phyloP scores from a whole-genome alignment of 2,329 filamentous ascomycete species.

The Hysterium pulicare region DNA sequence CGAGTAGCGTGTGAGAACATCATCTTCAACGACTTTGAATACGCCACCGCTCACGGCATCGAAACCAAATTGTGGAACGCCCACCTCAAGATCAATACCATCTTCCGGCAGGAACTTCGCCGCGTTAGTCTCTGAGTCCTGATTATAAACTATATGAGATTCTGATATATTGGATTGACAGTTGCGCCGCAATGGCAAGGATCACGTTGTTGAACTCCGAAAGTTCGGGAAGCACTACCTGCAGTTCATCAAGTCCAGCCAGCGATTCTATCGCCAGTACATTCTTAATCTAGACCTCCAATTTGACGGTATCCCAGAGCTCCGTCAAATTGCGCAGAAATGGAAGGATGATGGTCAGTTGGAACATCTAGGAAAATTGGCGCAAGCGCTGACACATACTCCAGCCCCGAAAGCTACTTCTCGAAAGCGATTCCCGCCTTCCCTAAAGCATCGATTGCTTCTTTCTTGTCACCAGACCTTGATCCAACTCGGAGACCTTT shows the following conservation, averaged over 20 bases:
- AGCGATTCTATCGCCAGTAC: slow-evolving; percentile 83
- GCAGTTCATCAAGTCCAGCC: slow-evolving; percentile 80
- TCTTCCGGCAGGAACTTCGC: slow-evolving; percentile 69
- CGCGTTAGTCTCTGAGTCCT: slow-evolving; percentile 40
- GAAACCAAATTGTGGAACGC: slow-evolving; percentile 74
- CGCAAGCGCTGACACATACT: slow-evolving; percentile 29
- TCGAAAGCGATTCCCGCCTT: slow-evolving; percentile 39
- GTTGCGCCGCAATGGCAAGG: slow-evolving; percentile 51
- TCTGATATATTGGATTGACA: slow-evolving; percentile 11
- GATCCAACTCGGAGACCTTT: slow-evolving; percentile 84
- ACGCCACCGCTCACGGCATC: slow-evolving; percentile 59
- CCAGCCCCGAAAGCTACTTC: slow-evolving; percentile 27
- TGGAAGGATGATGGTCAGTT: slow-evolving; percentile 35
- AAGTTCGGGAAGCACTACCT: slow-evolving; percentile 80
- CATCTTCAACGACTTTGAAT: slow-evolving; percentile 69
- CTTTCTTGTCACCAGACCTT: slow-evolving; percentile 77
- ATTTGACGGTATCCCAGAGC: slow-evolving; percentile 55
- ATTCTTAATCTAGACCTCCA: slow-evolving; percentile 70
- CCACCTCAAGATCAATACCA: slow-evolving; percentile 73
- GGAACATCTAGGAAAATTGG: no score
- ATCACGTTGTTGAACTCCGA: slow-evolving; percentile 61
- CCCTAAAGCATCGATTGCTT: slow-evolving; percentile 60
- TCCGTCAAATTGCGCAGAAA: slow-evolving; percentile 53
- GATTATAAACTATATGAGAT: slow-evolving; percentile 1
- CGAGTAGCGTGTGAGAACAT: slow-evolving; percentile 68